A percentile compares a stretch with the other conserved stretches of the same genome.
Evolutionary conservation across 345 rosid species (phyloP).

Genomic region (Salix purpurea): DNA sequence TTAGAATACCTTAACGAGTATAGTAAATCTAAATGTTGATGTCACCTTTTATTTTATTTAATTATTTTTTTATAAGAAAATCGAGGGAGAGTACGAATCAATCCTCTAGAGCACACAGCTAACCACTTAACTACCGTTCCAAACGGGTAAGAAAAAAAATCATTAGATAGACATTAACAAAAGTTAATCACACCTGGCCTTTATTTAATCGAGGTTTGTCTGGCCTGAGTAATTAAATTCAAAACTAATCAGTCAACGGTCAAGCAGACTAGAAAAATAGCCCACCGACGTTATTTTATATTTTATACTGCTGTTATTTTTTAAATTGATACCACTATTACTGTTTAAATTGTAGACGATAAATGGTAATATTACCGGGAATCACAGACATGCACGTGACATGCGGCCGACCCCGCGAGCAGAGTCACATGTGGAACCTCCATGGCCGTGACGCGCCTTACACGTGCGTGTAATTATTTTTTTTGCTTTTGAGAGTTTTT

Average conservation of each 20-base stretch:
- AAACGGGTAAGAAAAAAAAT: conserved; percentile 14
- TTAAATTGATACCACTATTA: neutral
- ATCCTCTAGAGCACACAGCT: neutral
- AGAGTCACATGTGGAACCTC: conserved; percentile 51
- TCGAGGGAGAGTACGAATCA: too few species aligned
- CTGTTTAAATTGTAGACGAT: neutral
- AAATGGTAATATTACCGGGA: neutral
- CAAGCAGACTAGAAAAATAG: conserved; percentile 16
- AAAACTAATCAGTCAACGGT: conserved; percentile 34
- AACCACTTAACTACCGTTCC: conserved; percentile 21
- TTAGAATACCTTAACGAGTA: too few species aligned
- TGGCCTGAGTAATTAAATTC: neutral
- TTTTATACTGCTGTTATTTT: neutral
- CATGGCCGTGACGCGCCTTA: conserved; percentile 49
- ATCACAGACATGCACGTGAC: conserved; percentile 51
- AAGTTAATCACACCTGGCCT: neutral
- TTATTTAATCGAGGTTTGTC: neutral
- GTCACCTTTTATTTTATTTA: too few species aligned
- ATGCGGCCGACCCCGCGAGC: conserved; percentile 51
- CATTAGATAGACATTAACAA: neutral
- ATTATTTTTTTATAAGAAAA: too few species aligned
- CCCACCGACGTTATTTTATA: neutral
- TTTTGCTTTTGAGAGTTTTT: neutral
- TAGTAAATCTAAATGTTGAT: too few species aligned
- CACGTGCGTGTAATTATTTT: conserved; percentile 24